Evolutionary conservation across 2,329 filamentous ascomycete species (phyloP).

Genomic region (Ceratocystis alfenasii): DNA sequence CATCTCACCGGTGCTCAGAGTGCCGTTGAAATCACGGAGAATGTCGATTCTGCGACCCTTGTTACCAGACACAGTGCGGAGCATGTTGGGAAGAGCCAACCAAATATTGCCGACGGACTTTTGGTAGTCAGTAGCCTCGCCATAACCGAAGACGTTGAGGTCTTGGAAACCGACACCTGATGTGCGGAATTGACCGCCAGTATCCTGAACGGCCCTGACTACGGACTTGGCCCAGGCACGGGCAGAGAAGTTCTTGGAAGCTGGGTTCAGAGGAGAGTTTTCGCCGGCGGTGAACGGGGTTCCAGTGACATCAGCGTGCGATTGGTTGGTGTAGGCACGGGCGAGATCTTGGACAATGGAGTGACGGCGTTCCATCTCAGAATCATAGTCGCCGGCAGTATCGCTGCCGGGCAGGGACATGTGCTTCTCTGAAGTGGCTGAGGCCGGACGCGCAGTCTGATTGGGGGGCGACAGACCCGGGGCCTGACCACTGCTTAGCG

Average conservation of each 20-base stretch:
- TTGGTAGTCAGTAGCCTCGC: conserved; percentile 57
- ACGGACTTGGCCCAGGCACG: conserved; percentile 50
- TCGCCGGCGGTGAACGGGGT: conserved; percentile 42
- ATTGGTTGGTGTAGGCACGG: conserved; percentile 42
- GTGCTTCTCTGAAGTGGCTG: conserved; percentile 19
- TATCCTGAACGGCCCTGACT: conserved; percentile 39
- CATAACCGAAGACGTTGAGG: conserved; percentile 56
- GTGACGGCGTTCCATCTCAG: conserved; percentile 40
- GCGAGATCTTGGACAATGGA: conserved; percentile 46
- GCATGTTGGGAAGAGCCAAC: conserved; percentile 37
- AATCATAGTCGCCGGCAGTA: conserved; percentile 30
- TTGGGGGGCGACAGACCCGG: conserved; percentile 4
- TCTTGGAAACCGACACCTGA: conserved; percentile 55
- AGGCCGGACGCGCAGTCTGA: conserved; percentile 9
- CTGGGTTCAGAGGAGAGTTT: conserved; percentile 43
- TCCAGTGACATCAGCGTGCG: conserved; percentile 28
- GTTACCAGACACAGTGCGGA: conserved; percentile 41
- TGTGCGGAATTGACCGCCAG: conserved; percentile 46
- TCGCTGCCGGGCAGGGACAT: conserved; percentile 18
- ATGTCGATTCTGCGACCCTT: conserved; percentile 53
- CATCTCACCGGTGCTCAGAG: conserved; percentile 62
- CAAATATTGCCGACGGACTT: conserved; percentile 53
- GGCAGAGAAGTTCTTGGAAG: conserved; percentile 41
- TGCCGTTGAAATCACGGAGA: conserved; percentile 52
- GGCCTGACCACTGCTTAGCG: conserved; percentile 7